A percentile compares a stretch with the other conserved stretches of the same genome.
These are phyloP conservation scores for Phellopilus nigrolimitatus DNA, from an alignment of 1,284 basidiomycete species.

Conservation along the genomic window DNA sequence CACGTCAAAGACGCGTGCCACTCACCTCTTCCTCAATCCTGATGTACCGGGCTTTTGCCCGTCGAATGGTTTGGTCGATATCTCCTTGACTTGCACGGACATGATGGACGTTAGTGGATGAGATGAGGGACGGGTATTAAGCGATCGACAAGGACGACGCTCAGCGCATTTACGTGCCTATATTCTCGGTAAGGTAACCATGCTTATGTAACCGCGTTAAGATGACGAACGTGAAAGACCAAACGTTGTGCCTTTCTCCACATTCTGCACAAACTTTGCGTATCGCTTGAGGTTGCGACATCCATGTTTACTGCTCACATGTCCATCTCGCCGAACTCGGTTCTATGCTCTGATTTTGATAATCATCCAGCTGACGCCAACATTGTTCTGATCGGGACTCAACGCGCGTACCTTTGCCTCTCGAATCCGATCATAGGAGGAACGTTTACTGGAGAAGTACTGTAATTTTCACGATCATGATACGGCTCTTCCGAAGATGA, in stretches of 20 bases:
- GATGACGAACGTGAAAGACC: not conserved
- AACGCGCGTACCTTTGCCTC: no score
- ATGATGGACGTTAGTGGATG: constrained; percentile 27
- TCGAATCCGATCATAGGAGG: no score
- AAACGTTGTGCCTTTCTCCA: not conserved
- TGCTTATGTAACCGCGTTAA: not conserved
- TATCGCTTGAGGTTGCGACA: not conserved
- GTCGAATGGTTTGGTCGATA: constrained; percentile 73
- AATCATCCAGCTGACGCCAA: no score
- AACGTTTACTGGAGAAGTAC: no score
- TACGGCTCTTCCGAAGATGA: no score
- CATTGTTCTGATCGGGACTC: no score
- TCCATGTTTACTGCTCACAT: no score
- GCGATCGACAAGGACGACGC: constrained; percentile 2
- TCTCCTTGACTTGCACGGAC: constrained; percentile 50
- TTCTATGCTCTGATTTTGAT: no score
- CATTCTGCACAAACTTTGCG: not conserved
- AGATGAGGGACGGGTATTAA: not conserved
- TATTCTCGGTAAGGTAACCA: not conserved
- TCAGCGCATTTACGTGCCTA: not conserved
- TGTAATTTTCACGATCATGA: no score
- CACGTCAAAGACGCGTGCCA: constrained; percentile 7
- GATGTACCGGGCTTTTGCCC: constrained; percentile 96
- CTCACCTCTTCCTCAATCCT: constrained; percentile 85
- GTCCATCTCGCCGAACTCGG: no score